Percentiles rank a stretch among this genome's conserved stretches.
These are phyloP conservation scores for Trichoderma sp. DNA, from an alignment of 2,329 filamentous ascomycete species.

Conservation along the genomic window DNA sequence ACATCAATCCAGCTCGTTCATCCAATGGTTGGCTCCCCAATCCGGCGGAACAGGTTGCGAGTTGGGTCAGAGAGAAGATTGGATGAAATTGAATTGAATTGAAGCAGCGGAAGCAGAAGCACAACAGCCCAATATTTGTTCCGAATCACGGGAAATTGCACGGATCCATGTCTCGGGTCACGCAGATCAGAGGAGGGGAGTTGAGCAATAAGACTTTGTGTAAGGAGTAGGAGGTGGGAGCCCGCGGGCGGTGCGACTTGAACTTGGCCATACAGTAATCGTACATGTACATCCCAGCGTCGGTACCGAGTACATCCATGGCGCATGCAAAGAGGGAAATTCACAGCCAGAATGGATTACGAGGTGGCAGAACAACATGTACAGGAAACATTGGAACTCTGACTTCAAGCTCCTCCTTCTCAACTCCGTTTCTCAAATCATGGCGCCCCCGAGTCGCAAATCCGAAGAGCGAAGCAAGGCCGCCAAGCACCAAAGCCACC, in stretches of 20 bases:
- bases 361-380: neutral
- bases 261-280: neutral
- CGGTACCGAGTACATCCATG: neutral
- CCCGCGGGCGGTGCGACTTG: neutral
- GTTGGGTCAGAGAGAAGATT: neutral
- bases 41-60: neutral
- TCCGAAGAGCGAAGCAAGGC: neutral
- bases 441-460: neutral
- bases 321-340: neutral
- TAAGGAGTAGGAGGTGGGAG: neutral
- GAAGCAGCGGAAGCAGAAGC: neutral
- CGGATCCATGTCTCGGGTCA: neutral
- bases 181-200: neutral
- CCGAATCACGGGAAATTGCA: neutral
- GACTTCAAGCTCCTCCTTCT: neutral
- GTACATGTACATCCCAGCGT: neutral
- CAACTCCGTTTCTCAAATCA: neutral
- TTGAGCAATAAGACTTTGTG: neutral
- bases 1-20: neutral
- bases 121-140: neutral
- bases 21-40: neutral
- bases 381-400: neutral
- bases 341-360: neutral
- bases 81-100: neutral
- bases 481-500: slow-evolving; percentile 15